Base-by-base conservation (phyloP, 139 green algal species). In the Auxenochlorella pyrenoidosa region DNA sequence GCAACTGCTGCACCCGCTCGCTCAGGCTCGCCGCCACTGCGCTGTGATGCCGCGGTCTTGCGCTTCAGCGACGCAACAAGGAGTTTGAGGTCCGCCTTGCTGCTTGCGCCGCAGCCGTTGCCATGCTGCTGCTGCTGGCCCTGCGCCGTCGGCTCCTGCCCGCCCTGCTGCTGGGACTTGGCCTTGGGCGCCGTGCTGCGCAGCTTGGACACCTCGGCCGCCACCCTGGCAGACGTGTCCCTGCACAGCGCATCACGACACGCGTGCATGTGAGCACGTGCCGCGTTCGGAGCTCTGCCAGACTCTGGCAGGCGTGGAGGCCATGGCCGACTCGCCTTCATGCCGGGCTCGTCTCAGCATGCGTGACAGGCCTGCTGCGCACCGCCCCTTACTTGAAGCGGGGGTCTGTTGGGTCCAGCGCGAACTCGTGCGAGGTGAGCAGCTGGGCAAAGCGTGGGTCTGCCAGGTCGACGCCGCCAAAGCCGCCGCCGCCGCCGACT, bases 321-420 rank as follows among this genome's bases (percentile, higher is more conserved):
- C 6, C n/a, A n/a, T n/a, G n/a, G n/a, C n/a, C n/a, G n/a, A n/a
- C n/a, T n/a, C n/a, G n/a, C n/a, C n/a, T n/a, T n/a, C n/a, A n/a
- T n/a, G n/a, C n/a, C n/a, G n/a, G n/a, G n/a, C n/a, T n/a, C n/a
- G n/a, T n/a, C n/a, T n/a, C n/a, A n/a, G n/a, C n/a, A n/a, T n/a
- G n/a, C n/a, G n/a, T n/a, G n/a, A n/a, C 34, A 18, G 40, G 70
- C n/a, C n/a, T 44, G 70, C 5, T 40, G 32, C 66, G 2, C 32
- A 12, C 32, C 5, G 5, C 28, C 68, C 47, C 82, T 79, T 44
- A 78, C 82, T 86, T 86, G 88, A 94, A 99, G 47, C 94, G 89
- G 3, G 97, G 97, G 91, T 99, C 95, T 30, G 97, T 99, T 2
- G 97, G 97, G 84, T 99, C 97, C 59, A 99, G 90, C 1, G 96